Percentiles rank a stretch among this genome's conserved stretches.
phyloP scores from a whole-genome alignment of 2,329 filamentous ascomycete species.

The Sodiomyces alkalinus region DNA sequence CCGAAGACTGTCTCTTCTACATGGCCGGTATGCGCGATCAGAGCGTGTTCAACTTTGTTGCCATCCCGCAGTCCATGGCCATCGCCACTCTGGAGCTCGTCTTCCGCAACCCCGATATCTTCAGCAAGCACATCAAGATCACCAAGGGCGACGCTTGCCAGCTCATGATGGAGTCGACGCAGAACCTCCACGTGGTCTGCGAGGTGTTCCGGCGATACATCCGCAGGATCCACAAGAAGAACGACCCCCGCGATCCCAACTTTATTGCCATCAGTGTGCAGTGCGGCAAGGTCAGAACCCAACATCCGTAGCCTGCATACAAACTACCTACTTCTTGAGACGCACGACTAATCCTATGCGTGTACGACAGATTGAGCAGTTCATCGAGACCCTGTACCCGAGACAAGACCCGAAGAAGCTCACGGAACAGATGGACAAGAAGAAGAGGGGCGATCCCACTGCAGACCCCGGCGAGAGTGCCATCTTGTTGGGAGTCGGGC shows the following conservation, averaged over 20 bases:
- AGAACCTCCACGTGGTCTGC: conserved; percentile 71
- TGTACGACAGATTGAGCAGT: conserved; percentile 69
- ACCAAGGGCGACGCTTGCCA: conserved; percentile 86
- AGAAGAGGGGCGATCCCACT: conserved; percentile 22
- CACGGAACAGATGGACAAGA: conserved; percentile 22
- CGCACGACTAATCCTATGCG: too few relatives aligned
- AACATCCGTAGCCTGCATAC: too few relatives aligned
- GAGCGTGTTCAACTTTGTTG: conserved; percentile 97
- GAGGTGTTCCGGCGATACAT: conserved; percentile 68
- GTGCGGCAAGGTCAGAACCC: conserved; percentile 82
- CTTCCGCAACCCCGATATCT: conserved; percentile 81
- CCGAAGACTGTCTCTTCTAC: conserved; percentile 93
- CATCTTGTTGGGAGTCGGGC: conserved; percentile 50
- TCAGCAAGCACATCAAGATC: conserved; percentile 85
- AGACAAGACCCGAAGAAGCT: conserved; percentile 56
- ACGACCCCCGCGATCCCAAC: conserved; percentile 83
- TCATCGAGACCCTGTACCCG: conserved; percentile 88
- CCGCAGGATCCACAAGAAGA: conserved; percentile 79
- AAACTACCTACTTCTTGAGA: too few relatives aligned
- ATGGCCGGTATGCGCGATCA: conserved; percentile 90
- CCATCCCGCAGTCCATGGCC: conserved; percentile 93
- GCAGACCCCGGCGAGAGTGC: conserved; percentile 44
- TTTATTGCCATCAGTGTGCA: conserved; percentile 83
- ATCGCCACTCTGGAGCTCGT: conserved; percentile 86
- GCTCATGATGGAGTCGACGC: conserved; percentile 83